Evolutionary conservation across 2,329 filamentous ascomycete species (phyloP).

Genomic region (Akanthomyces uredinophilus): DNA sequence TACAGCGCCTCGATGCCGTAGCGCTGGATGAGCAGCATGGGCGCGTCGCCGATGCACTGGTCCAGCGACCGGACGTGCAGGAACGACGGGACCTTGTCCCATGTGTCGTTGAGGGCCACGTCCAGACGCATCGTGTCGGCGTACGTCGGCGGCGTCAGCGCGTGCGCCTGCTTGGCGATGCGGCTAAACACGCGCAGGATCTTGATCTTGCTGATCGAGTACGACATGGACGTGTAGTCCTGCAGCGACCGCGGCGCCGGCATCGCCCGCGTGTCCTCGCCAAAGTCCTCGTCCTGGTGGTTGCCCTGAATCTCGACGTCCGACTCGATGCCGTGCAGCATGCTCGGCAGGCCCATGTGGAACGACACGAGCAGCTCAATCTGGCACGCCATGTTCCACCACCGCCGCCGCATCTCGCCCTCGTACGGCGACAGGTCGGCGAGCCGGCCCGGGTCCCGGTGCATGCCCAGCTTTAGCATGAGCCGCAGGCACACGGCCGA

Average conservation of each 20-base stretch:
- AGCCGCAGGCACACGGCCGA: conserved; percentile 46
- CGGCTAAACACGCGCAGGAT: conserved; percentile 45
- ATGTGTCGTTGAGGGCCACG: conserved; percentile 38
- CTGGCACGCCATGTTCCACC: conserved; percentile 51
- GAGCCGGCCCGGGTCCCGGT: conserved; percentile 50
- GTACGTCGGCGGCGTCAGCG: conserved; percentile 43
- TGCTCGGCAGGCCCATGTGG: conserved; percentile 62
- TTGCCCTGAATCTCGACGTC: conserved; percentile 59
- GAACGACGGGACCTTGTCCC: conserved; percentile 41
- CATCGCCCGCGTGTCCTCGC: conserved; percentile 47
- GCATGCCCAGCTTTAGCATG: conserved; percentile 55
- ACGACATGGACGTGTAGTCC: conserved; percentile 56
- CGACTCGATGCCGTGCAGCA: conserved; percentile 58
- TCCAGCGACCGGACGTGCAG: conserved; percentile 45
- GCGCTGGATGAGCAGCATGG: conserved; percentile 44
- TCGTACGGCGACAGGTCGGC: conserved; percentile 46
- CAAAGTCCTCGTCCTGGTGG: conserved; percentile 61
- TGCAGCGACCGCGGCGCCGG: conserved; percentile 51
- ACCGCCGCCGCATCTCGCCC: conserved; percentile 48
- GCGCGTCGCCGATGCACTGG: conserved; percentile 44
- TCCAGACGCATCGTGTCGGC: conserved; percentile 46
- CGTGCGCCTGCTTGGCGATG: conserved; percentile 46
- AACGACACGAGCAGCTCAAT: conserved; percentile 62
- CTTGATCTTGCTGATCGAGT: conserved; percentile 47
- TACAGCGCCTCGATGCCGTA: conserved; percentile 49